A percentile compares a stretch with the other conserved stretches of the same genome.
These are phyloP conservation scores for Senna tora DNA, from an alignment of 306 rosid species.

Conservation along the genomic window DNA sequence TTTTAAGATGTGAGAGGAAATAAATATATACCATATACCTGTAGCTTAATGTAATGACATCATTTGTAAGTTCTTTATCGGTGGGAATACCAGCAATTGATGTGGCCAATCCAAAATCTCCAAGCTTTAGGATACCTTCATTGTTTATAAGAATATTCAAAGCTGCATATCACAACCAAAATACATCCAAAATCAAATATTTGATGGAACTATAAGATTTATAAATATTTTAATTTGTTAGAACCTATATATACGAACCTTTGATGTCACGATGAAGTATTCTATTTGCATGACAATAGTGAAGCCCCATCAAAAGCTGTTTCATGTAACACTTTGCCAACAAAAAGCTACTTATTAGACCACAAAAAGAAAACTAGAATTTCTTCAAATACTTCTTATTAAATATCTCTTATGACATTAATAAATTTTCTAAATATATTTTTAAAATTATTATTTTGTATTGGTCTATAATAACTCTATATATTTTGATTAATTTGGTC, in stretches of 20 bases:
- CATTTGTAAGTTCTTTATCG: too few relatives aligned
- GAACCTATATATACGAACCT: slow-evolving; percentile 41
- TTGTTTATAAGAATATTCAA: slow-evolving; percentile 71
- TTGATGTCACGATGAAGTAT: slow-evolving; percentile 75
- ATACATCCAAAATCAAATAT: neutral
- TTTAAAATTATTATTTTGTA: too few relatives aligned
- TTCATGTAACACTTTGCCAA: slow-evolving; percentile 63
- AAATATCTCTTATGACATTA: too few relatives aligned
- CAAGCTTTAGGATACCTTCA: slow-evolving; percentile 68
- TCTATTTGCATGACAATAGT: slow-evolving; percentile 61
- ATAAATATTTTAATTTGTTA: neutral
- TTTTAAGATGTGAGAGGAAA: too few relatives aligned
- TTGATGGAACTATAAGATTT: slow-evolving; percentile 14
- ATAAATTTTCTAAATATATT: too few relatives aligned
- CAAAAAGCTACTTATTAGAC: slow-evolving; percentile 25
- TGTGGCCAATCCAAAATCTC: slow-evolving; percentile 72
- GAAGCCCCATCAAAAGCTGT: slow-evolving; percentile 67
- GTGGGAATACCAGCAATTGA: slow-evolving; percentile 43
- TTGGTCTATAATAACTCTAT: too few relatives aligned
- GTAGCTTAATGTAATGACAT: slow-evolving; percentile 22
- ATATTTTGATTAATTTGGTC: too few relatives aligned
- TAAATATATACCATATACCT: too few relatives aligned
- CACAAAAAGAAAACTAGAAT: too few relatives aligned
- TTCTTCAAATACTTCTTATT: too few relatives aligned
- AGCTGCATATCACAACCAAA: slow-evolving; percentile 48